Evolutionary conservation across 306 rosid species (phyloP), one percentile per base, ranked within the genome.

Genomic region (Fragaria nilgerrensis): DNA sequence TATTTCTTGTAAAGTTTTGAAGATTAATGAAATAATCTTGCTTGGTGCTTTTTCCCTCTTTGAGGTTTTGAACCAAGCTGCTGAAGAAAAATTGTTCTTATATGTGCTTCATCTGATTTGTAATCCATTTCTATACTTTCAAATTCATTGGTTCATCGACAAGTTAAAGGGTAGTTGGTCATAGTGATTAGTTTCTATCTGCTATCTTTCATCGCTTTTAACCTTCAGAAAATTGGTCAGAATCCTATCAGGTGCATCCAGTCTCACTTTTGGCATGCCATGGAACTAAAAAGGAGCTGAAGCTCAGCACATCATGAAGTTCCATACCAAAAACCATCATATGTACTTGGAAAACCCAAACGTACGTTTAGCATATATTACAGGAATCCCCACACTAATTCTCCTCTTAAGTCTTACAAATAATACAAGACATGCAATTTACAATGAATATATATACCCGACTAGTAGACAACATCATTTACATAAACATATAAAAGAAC

Each of bases 381-480:
- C 59, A 58, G 29, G 23, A 23, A 58, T 58, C 34, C 64, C 25
- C 25, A n/a, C 34, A 23, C 34, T 58, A 23, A 58, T 11, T 9
- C 34, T 23, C 32, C 64, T 19, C 12, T 36, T 4, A 27, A 36
- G 45, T 50, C 29, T 69, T 67, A 22, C 71, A 75, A 25, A 68
- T 39, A 16, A 39, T 15, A 63, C 41, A 49, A 73, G 37, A 75
- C 22, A 29, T 68, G 39, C 39, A 5, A 7, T 68, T 36, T 72
- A 29, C 56, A 17, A 58, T 52, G 63, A 27, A 2, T 29, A 29
- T 29, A 29, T 29, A 74, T 20, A 71, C 58, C 17, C 41, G 56
- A 66, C 62, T 53, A 73, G n/a, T 1, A 22, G 76, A 36, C 39
- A 4, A 49, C 50, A 23, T 27, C 73, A 82, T 59, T 58, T 75